Evolutionary conservation across 192 early-diverging fungal species (phyloP).

Genomic region (Diversispora epigaea): DNA sequence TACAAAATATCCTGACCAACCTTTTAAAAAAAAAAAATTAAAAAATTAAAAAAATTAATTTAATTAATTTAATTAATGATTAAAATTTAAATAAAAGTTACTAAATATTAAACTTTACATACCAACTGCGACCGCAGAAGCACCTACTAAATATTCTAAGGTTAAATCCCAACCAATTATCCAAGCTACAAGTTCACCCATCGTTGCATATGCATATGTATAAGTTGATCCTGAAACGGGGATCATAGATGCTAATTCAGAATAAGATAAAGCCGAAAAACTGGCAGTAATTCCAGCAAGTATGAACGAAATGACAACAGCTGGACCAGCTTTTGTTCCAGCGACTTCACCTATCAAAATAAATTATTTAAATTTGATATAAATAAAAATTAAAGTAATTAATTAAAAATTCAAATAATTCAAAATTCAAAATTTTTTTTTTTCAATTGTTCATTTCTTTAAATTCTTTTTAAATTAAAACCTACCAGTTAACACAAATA

Average conservation of each 20-base stretch:
- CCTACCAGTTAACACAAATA: constrained; percentile 72
- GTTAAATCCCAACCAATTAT: constrained; percentile 90
- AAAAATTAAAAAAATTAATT: not conserved
- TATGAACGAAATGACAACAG: constrained; percentile 77
- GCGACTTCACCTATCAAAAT: constrained; percentile 61
- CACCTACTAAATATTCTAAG: constrained; percentile 83
- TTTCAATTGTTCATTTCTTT: not conserved
- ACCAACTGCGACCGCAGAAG: constrained; percentile 71
- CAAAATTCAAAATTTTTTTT: not conserved
- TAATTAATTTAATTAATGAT: not conserved
- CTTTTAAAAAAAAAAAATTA: constrained; percentile 39
- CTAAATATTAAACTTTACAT: not conserved
- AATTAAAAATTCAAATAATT: not conserved
- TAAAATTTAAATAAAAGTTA: not conserved
- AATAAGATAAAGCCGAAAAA: constrained; percentile 80
- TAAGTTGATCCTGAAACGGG: constrained; percentile 87
- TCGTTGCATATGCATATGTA: constrained; percentile 79
- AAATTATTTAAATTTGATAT: not conserved
- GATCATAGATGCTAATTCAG: constrained; percentile 85
- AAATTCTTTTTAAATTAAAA: not conserved
- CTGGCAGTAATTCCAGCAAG: constrained; percentile 73
- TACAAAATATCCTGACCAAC: constrained; percentile 83
- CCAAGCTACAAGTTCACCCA: constrained; percentile 89
- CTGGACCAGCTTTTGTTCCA: constrained; percentile 75
- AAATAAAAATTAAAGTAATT: too few relatives aligned